phyloP scores from a whole-genome alignment of 345 rosid species.

The Arabis alpina region DNA sequence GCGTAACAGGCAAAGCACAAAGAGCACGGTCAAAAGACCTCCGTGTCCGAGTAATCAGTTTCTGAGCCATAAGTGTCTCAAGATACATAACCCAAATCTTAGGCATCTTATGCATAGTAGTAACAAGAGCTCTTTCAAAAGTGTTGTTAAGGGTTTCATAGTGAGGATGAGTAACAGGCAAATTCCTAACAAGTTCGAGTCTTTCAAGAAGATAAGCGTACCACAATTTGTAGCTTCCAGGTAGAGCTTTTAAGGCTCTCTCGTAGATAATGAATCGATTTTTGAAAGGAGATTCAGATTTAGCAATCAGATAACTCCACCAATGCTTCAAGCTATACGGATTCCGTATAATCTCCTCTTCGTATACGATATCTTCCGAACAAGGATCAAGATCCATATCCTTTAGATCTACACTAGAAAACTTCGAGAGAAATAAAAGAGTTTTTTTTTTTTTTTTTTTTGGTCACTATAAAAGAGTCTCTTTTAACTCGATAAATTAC shows the following conservation, averaged over 20 bases:
- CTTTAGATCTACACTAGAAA: constrained; percentile 27
- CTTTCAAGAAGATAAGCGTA: constrained; percentile 82
- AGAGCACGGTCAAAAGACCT: constrained; percentile 81
- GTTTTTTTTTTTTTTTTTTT: too few relatives aligned
- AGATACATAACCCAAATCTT: constrained; percentile 87
- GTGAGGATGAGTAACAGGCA: constrained; percentile 68
- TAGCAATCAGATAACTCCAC: constrained; percentile 91
- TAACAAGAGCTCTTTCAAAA: constrained; percentile 84
- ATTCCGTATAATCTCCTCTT: constrained; percentile 87
- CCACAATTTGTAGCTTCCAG: constrained; percentile 94
- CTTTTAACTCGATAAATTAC: too few relatives aligned
- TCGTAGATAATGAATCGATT: constrained; percentile 82
- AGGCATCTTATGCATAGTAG: constrained; percentile 93
- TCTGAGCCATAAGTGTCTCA: constrained; percentile 64
- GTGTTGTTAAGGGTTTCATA: constrained; percentile 84
- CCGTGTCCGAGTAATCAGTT: constrained; percentile 61
- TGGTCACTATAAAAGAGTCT: too few relatives aligned
- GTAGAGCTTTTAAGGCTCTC: constrained; percentile 82
- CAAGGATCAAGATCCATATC: constrained; percentile 80
- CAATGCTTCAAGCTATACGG: constrained; percentile 84
- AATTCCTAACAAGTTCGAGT: constrained; percentile 71
- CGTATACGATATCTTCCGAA: constrained; percentile 76
- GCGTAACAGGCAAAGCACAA: constrained; percentile 87
- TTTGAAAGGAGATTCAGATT: constrained; percentile 67
- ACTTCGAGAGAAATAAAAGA: not conserved